phyloP scores from a whole-genome alignment of 176 grass and related monocot species.

The Cenchrus purpureus region DNA sequence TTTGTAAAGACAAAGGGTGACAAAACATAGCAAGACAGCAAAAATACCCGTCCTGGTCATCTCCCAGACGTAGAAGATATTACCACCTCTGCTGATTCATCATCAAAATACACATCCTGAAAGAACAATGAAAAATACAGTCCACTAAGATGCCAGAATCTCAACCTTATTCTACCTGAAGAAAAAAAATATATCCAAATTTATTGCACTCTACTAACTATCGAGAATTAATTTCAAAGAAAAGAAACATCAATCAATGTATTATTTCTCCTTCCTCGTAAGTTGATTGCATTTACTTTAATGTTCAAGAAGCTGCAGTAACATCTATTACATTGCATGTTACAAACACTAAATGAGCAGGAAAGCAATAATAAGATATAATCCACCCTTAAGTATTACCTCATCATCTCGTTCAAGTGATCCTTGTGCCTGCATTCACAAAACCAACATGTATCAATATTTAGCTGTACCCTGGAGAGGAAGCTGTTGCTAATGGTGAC shows the following conservation, averaged over 20 bases:
- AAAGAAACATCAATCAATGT: background rate
- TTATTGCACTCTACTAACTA: constrained; percentile 6
- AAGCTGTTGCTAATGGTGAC: constrained; percentile 25
- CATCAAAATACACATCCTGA: constrained; percentile 99
- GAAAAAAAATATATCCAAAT: constrained; percentile 25
- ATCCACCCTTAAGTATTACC: constrained; percentile 52
- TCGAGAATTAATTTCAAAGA: background rate
- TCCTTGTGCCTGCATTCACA: constrained; percentile 78
- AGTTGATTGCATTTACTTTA: background rate
- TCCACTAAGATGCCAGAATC: constrained; percentile 18
- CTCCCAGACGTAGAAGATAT: constrained; percentile 89
- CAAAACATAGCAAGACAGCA: constrained; percentile 17
- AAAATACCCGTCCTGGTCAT: constrained; percentile 86
- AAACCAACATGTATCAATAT: constrained; percentile 38
- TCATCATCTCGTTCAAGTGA: constrained; percentile 97
- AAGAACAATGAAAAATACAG: constrained; percentile 6
- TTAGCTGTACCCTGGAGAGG: background rate
- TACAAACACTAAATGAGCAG: constrained; percentile 31
- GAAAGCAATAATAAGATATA: constrained; percentile 29
- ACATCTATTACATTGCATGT: constrained; percentile 14
- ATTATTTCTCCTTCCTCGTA: constrained; percentile 16
- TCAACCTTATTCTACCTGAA: background rate
- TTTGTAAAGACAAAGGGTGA: background rate
- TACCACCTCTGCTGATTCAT: constrained; percentile 94
- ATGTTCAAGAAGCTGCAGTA: background rate